phyloP scores from a whole-genome alignment of 2,329 filamentous ascomycete species.

The Diaporthe sp. region DNA sequence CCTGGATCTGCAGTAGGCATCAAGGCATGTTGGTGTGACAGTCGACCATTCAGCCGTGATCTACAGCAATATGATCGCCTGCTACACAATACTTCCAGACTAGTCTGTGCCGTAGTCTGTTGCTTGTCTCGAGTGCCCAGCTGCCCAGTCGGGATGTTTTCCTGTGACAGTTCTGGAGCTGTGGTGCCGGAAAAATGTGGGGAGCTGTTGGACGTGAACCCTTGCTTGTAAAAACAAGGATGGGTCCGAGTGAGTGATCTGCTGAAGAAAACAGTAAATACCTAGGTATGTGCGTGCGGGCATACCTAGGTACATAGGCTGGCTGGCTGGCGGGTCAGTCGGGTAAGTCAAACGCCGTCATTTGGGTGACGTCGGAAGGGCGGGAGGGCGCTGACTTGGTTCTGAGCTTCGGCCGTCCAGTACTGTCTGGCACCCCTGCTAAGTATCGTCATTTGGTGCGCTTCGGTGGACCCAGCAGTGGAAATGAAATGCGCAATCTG shows the following conservation, averaged over 20 bases:
- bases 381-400: neutral
- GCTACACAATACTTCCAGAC: neutral
- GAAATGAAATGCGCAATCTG: slow-evolving; percentile 27
- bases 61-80: neutral
- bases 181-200: neutral
- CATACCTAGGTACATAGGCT: neutral
- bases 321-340: neutral
- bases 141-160: slow-evolving; percentile 5
- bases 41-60: neutral
- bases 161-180: neutral
- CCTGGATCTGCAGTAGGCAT: slow-evolving; percentile 19
- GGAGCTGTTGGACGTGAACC: neutral
- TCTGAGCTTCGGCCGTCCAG: neutral
- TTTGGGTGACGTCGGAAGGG: slow-evolving; percentile 17
- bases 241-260: neutral
- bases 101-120: neutral
- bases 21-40: neutral
- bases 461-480: neutral
- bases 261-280: neutral
- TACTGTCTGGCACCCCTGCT: neutral
- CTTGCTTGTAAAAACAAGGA: neutral
- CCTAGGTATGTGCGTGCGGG: neutral
- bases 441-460: slow-evolving; percentile 21
- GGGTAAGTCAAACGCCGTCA: neutral
- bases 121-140: slow-evolving; percentile 2